Conservation (phyloP, 805 yeast genomes). For the Wickerhamomyces chambardii region DNA sequence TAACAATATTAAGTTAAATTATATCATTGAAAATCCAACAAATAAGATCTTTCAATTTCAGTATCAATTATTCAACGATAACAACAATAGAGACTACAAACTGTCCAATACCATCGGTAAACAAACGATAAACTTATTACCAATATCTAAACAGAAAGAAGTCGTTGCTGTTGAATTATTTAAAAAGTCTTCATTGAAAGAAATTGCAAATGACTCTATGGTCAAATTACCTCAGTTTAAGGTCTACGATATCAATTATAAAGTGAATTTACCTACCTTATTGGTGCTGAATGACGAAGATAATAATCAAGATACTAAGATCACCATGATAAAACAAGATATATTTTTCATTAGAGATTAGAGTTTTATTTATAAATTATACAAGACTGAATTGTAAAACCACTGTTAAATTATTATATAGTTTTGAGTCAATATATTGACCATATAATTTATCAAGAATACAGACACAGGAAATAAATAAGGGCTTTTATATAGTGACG, state of each 20-base stretch:
- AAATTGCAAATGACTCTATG: slow-evolving; percentile 24
- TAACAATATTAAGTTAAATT: slow-evolving; percentile 26
- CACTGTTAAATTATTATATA: too few relatives aligned
- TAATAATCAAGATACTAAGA: not conserved
- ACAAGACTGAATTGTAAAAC: too few relatives aligned
- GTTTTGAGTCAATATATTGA: too few relatives aligned
- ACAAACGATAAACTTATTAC: slow-evolving; percentile 30
- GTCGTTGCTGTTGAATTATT: too few relatives aligned
- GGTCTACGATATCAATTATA: slow-evolving; percentile 61
- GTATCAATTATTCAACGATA: slow-evolving; percentile 36
- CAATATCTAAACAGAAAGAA: slow-evolving; percentile 53
- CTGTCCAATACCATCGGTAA: too few relatives aligned
- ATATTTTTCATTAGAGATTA: not conserved
- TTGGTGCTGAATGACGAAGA: slow-evolving; percentile 26
- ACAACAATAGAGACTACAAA: too few relatives aligned
- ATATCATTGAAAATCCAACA: slow-evolving; percentile 68
- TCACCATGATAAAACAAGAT: slow-evolving; percentile 1
- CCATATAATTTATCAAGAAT: too few relatives aligned
- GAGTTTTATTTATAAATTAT: too few relatives aligned
- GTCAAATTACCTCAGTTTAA: slow-evolving; percentile 49
- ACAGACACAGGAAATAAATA: too few relatives aligned
- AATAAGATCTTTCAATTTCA: slow-evolving; percentile 57
- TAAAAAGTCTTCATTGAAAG: too few relatives aligned
- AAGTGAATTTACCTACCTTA: slow-evolving; percentile 47
- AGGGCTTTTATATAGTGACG: too few relatives aligned